A percentile compares a stretch with the other conserved stretches of the same genome.
phyloP scores from a whole-genome alignment of 139 green algal genomes.

The Tetraselmis striata region DNA sequence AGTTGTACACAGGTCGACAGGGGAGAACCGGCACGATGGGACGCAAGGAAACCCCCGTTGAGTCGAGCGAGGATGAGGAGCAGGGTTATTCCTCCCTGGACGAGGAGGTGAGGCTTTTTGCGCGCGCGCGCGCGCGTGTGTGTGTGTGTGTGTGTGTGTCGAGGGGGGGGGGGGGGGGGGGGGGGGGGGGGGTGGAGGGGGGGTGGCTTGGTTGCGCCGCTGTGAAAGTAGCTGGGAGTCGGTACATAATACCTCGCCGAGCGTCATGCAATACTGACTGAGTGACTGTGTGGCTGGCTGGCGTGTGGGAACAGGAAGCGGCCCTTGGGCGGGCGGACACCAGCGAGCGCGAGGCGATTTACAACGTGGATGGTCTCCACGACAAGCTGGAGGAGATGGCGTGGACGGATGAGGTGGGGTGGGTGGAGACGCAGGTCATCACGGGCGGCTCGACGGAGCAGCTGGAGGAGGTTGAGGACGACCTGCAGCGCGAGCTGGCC shows the following conservation, averaged over 20 bases:
- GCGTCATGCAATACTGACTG: too few relatives aligned
- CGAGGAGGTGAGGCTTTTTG: background rate
- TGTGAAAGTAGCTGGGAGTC: too few relatives aligned
- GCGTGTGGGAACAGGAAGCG: background rate
- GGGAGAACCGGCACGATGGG: background rate
- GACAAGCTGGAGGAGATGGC: slow-evolving; percentile 87
- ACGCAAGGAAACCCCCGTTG: background rate
- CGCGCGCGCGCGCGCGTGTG: too few relatives aligned
- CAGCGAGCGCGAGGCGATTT: slow-evolving; percentile 45
- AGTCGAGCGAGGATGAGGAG: background rate
- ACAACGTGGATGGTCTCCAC: slow-evolving; percentile 74
- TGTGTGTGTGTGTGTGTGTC: background rate
- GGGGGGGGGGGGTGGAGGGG: background rate
- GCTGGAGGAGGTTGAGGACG: slow-evolving; percentile 74
- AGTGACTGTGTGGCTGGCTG: too few relatives aligned
- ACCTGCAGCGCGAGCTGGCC: slow-evolving; percentile 79
- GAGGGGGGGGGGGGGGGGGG: background rate
- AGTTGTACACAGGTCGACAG: too few relatives aligned
- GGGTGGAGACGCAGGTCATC: slow-evolving; percentile 44
- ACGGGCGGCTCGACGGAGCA: slow-evolving; percentile 10
- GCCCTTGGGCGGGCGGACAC: background rate
- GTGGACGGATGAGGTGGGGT: slow-evolving; percentile 52
- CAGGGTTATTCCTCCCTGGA: background rate
- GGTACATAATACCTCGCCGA: too few relatives aligned
- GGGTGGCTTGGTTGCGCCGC: background rate